Base-by-base conservation (phyloP, 1,284 basidiomycete genomes). In the Agroathelia rolfsii region DNA sequence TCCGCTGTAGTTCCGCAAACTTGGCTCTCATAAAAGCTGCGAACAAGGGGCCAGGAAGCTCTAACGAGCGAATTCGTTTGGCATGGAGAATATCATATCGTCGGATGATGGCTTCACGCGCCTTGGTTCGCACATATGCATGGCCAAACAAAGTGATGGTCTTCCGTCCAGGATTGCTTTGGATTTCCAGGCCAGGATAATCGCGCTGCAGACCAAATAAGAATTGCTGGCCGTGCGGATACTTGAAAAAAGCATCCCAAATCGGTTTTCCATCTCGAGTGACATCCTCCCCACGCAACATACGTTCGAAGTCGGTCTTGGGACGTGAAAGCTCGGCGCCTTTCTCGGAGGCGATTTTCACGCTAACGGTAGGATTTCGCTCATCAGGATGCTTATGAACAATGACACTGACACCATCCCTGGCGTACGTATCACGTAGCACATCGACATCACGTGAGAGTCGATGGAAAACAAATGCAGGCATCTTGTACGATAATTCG, bases 181-280 rank as follows among this genome's bases (percentile, higher is more conserved):
- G 53, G 27, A 82, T 64, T 17, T 53, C 45, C 4, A 76, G 51
- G 1, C 51, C 55, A 0, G 55, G 49, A 24, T 65, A 43, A 6
- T 42, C 36, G 2, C 34, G 38, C 36, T 69, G 56, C 11, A 80
- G 37, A 1, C 56, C 46, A 0, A 55, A 41, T 18, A 82, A 36
- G 46, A 65, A 81, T 0, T 15, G 22, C 0, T 32, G 29, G 0
- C 80, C 78, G 3, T 49, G 48, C 0, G 42, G 35, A 4, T 58
- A 41, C 12, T 47, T 46, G 38, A 83, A 75, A 49, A 69, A 81
- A 2, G 59, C 54, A 39, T 82, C 73, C 80, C 80, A 84, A 2
- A 69, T 54, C 3, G 61, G 52, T 26, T 64, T 64, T 10, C 62
- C 66, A 24, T 69, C 59, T 13, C 65, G 45, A 12, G 51, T 58